A percentile compares a stretch with the other conserved stretches of the same genome.
Conservation (phyloP, 192 early-diverging fungal species). For the Backusella psychrophila region DNA sequence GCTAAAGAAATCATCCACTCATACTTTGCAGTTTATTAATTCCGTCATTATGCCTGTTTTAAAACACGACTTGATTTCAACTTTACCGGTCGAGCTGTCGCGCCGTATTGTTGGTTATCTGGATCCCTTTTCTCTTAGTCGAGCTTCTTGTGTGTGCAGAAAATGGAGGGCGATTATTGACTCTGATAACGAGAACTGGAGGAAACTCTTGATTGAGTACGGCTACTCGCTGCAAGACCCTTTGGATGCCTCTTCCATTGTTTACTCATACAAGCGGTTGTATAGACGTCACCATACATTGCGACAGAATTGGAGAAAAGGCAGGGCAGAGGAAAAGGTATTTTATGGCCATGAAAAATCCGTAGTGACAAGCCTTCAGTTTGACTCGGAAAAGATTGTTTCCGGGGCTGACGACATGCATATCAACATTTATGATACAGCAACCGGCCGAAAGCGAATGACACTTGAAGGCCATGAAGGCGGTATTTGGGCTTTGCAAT, state of each 20-base stretch:
- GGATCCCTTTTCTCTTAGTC: constrained; percentile 76
- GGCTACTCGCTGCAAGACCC: constrained; percentile 34
- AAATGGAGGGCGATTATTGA: constrained; percentile 80
- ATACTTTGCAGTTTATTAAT: constrained; percentile 89
- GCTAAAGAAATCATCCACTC: constrained; percentile 75
- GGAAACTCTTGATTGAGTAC: constrained; percentile 40
- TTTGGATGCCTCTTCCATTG: constrained; percentile 16
- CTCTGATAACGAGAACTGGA: constrained; percentile 58
- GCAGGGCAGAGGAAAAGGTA: constrained; percentile 58
- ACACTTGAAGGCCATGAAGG: constrained; percentile 88
- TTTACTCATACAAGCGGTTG: constrained; percentile 71
- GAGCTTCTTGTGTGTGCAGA: constrained; percentile 78
- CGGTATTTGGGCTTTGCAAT: constrained; percentile 97
- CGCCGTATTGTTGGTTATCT: constrained; percentile 82
- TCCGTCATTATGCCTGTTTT: constrained; percentile 86
- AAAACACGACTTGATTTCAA: constrained; percentile 87
- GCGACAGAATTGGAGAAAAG: constrained; percentile 81
- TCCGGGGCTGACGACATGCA: constrained; percentile 90
- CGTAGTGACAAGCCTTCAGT: constrained; percentile 94
- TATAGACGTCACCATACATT: constrained; percentile 80
- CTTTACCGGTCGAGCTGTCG: constrained; percentile 66
- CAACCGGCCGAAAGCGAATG: constrained; percentile 69
- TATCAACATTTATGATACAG: constrained; percentile 90
- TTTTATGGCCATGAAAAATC: constrained; percentile 69
- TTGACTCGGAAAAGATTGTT: constrained; percentile 93